Evolutionary conservation across 1,284 basidiomycete species (phyloP).

Genomic region (Trichosporon ovoides): DNA sequence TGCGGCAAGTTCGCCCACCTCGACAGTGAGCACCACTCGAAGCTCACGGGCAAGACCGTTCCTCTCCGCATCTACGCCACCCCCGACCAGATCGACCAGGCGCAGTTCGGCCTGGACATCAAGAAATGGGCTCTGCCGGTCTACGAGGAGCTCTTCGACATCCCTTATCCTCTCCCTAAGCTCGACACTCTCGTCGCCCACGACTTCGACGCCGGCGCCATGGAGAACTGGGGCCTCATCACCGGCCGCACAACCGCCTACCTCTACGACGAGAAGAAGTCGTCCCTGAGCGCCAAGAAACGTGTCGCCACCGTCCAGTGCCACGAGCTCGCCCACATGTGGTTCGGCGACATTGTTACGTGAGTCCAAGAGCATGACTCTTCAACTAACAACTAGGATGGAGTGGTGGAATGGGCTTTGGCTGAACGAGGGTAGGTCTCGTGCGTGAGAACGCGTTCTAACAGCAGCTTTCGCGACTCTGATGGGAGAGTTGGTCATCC

Average conservation of each 20-base stretch:
- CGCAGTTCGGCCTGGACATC: constrained; percentile 71
- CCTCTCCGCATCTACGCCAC: constrained; percentile 87
- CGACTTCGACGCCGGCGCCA: constrained; percentile 88
- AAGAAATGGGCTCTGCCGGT: constrained; percentile 79
- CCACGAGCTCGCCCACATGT: constrained; percentile 50
- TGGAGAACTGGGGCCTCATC: constrained; percentile 96
- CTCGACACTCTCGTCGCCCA: constrained; percentile 76
- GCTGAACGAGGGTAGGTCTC: constrained; percentile 53
- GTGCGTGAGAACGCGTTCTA: no score
- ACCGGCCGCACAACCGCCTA: constrained; percentile 81
- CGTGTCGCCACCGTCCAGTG: constrained; percentile 60
- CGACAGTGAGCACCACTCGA: constrained; percentile 71
- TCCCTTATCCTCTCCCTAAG: constrained; percentile 88
- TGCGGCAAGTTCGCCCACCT: constrained; percentile 75
- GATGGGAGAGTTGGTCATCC: constrained; percentile 83
- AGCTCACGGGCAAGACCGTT: constrained; percentile 71
- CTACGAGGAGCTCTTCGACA: constrained; percentile 89
- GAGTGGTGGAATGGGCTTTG: constrained; percentile 88
- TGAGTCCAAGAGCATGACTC: background rate
- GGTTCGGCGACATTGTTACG: constrained; percentile 72
- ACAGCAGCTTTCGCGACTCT: constrained; percentile 64
- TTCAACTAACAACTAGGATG: constrained; percentile 57
- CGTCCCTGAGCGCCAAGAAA: constrained; percentile 72
- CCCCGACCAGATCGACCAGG: constrained; percentile 71
- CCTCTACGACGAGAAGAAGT: constrained; percentile 69